Conservation (phyloP, 2,329 filamentous ascomycete genomes). For the Colletotrichum sp. region DNA sequence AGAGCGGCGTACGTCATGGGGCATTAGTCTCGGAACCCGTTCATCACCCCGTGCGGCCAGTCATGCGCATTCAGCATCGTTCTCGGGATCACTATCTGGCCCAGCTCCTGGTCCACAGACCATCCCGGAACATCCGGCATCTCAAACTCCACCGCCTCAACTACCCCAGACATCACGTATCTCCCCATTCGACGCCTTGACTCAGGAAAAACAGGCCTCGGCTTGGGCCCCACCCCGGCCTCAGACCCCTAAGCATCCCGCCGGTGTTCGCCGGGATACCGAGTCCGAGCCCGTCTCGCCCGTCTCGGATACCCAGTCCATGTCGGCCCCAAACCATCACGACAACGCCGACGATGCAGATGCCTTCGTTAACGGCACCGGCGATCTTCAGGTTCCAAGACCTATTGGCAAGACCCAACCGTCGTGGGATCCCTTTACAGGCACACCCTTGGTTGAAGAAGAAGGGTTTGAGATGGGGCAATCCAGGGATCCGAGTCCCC, state of each 20-base stretch:
- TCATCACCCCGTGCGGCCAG: conserved; percentile 29
- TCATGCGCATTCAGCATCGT: conserved; percentile 10
- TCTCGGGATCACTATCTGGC: conserved; percentile 2
- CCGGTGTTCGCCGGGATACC: conserved; percentile 23
- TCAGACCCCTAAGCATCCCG: conserved; percentile 20
- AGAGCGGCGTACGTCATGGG: conserved; percentile 51
- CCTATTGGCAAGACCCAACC: conserved; percentile 39
- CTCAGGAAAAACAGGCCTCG: conserved; percentile 17
- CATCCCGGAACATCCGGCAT: conserved; percentile 15
- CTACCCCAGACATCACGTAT: conserved; percentile 25
- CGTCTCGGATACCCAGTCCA: conserved; percentile 32
- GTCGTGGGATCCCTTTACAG: conserved; percentile 37
- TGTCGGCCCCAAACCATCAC: conserved; percentile 6
- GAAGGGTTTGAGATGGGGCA: conserved; percentile 32
- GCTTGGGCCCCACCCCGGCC: conserved; percentile 21
- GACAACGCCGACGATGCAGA: conserved; percentile 6
- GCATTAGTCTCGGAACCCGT: conserved; percentile 39
- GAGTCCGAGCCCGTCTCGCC: conserved; percentile 36
- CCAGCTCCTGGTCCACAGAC: conserved; percentile 1
- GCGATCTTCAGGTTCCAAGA: conserved; percentile 26
- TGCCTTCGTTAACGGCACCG: conserved; percentile 6
- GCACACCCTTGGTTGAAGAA: conserved; percentile 41
- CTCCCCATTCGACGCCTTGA: conserved; percentile 25
- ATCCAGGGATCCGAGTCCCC: conserved; percentile 20
- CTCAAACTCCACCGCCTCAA: conserved; percentile 17